A percentile compares a stretch with the other conserved stretches of the same genome.
Conservation (phyloP, 2,329 filamentous ascomycete genomes). For the Trichoderma simmonsii region DNA sequence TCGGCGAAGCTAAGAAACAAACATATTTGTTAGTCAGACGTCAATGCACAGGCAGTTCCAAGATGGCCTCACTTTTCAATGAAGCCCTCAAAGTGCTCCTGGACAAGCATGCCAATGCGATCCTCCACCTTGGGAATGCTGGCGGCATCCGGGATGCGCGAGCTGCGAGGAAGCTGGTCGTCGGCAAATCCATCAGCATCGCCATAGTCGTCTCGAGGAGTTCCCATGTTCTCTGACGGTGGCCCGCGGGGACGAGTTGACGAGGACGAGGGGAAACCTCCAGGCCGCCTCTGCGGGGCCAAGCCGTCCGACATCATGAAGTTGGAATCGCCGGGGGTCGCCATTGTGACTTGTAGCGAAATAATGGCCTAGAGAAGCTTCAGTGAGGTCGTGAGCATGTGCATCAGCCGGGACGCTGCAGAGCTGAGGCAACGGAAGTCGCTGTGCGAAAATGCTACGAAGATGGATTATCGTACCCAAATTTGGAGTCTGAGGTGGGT, state of each 20-base stretch:
- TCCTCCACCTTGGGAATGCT: constrained; percentile 72
- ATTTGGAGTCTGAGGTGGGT: constrained; percentile 6
- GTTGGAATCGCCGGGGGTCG: constrained; percentile 54
- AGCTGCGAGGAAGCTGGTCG: constrained; percentile 56
- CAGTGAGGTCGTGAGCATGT: not conserved
- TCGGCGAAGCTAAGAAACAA: constrained; percentile 58
- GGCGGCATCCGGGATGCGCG: constrained; percentile 45
- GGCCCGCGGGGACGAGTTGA: constrained; percentile 53
- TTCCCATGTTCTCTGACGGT: constrained; percentile 60
- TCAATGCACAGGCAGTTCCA: not conserved
- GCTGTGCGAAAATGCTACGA: not conserved
- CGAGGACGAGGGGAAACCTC: constrained; percentile 48
- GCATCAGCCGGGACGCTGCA: not conserved
- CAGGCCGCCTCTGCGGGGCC: constrained; percentile 41
- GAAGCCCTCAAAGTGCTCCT: constrained; percentile 75
- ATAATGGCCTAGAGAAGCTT: not conserved
- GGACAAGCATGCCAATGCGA: constrained; percentile 69
- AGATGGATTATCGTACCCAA: not conserved
- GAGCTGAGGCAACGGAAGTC: not conserved
- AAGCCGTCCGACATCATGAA: constrained; percentile 55
- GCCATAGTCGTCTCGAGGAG: constrained; percentile 59
- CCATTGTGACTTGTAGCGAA: constrained; percentile 36
- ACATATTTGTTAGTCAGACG: not conserved
- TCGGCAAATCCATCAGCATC: constrained; percentile 62
- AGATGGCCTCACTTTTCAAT: constrained; percentile 62